Percentiles rank a stretch among this genome's conserved stretches.
These are phyloP conservation scores for Ehretia macrophylla DNA, from an alignment of 257 asterid genomes.

Conservation along the genomic window DNA sequence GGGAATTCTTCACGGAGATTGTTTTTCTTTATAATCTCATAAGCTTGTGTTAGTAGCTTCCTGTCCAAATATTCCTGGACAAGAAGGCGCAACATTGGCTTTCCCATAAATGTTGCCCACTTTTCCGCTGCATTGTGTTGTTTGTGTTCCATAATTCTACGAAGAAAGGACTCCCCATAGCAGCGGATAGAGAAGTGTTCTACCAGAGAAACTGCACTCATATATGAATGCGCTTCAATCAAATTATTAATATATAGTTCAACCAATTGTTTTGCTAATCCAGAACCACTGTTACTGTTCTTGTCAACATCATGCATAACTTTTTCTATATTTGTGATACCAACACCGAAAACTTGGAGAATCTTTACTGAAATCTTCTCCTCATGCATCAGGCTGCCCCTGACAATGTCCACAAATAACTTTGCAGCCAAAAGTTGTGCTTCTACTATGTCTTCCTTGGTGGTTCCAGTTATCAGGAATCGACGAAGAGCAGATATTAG, in stretches of 20 bases:
- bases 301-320: conserved; percentile 30
- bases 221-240: conserved; percentile 50
- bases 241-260: conserved; percentile 51
- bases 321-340: conserved; percentile 45
- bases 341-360: conserved; percentile 56
- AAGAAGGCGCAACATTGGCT: conserved; percentile 53
- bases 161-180: conserved; percentile 57
- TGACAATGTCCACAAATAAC: conserved; percentile 45
- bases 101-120: conserved; percentile 93
- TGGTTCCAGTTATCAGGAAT: conserved; percentile 37
- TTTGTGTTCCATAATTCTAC: conserved; percentile 54
- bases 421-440: conserved; percentile 60
- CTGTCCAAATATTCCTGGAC: conserved; percentile 58
- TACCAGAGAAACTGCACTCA: conserved; percentile 59
- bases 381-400: conserved; percentile 43
- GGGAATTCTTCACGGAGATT: conserved; percentile 75
- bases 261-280: conserved; percentile 49
- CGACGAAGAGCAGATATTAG: conserved; percentile 66
- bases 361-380: conserved; percentile 60
- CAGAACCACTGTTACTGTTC: conserved; percentile 25
- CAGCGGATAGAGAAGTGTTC: conserved; percentile 66
- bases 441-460: conserved; percentile 36
- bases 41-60: conserved; percentile 48
- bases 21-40: conserved; percentile 59
- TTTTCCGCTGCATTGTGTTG: conserved; percentile 80